A percentile compares a stretch with the other conserved stretches of the same genome.
phyloP scores from a whole-genome alignment of 768 basidiomycete genomes.

The Mrakia frigida region DNA sequence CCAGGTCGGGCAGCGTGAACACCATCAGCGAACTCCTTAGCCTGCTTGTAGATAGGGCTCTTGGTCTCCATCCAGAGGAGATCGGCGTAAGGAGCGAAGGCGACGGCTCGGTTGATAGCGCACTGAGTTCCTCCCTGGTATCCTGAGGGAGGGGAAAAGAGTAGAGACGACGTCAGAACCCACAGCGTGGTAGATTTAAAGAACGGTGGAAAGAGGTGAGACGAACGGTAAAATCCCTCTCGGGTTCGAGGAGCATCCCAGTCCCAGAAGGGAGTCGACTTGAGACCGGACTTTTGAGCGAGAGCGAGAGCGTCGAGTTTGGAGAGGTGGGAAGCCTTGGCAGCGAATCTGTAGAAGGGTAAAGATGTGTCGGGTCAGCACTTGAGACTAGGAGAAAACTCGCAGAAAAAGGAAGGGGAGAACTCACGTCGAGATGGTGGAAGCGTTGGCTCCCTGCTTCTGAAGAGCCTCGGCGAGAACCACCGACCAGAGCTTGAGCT shows the following conservation, averaged over 20 bases:
- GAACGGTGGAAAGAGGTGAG: neutral
- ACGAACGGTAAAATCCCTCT: slow-evolving; percentile 76
- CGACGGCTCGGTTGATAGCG: slow-evolving; percentile 72
- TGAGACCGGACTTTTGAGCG: slow-evolving; percentile 70
- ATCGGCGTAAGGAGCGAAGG: slow-evolving; percentile 83
- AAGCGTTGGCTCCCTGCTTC: slow-evolving; percentile 48
- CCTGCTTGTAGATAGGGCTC: slow-evolving; percentile 85
- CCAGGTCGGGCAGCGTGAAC: slow-evolving; percentile 58
- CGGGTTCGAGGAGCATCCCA: slow-evolving; percentile 92
- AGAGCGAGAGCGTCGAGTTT: slow-evolving; percentile 65
- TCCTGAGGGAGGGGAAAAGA: slow-evolving; percentile 40
- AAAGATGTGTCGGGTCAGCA: neutral
- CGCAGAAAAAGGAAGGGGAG: neutral
- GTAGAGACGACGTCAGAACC: neutral
- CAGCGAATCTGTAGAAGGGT: slow-evolving; percentile 4
- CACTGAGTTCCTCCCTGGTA: slow-evolving; percentile 96
- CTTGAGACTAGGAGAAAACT: neutral
- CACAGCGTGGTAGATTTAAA: neutral
- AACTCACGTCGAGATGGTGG: slow-evolving; percentile 16
- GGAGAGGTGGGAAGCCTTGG: slow-evolving; percentile 57
- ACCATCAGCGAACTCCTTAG: slow-evolving; percentile 82
- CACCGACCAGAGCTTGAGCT: slow-evolving; percentile 70
- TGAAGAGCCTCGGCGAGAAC: slow-evolving; percentile 59
- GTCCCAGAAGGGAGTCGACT: slow-evolving; percentile 74
- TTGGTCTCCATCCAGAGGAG: slow-evolving; percentile 70